A percentile compares a stretch with the other conserved stretches of the same genome.
phyloP scores from a whole-genome alignment of 2,329 filamentous ascomycete species.

The Aspergillus terreus region DNA sequence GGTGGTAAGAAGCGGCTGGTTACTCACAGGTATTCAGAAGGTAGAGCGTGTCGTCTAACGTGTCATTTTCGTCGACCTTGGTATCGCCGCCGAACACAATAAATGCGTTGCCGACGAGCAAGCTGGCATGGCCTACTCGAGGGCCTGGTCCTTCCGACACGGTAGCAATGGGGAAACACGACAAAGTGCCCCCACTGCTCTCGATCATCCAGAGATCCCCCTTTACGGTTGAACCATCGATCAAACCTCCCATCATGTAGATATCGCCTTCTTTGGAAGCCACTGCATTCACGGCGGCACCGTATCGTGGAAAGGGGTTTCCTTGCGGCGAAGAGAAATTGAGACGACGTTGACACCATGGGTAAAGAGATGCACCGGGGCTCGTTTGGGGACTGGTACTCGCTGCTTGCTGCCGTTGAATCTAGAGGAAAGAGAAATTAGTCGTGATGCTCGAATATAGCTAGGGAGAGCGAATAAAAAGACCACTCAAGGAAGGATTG shows the following conservation, averaged over 20 bases:
- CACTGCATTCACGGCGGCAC: conserved; percentile 86
- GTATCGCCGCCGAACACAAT: conserved; percentile 99
- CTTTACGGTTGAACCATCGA: conserved; percentile 92
- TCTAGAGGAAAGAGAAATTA: conserved; percentile 11
- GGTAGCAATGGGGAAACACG: conserved; percentile 87
- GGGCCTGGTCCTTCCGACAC: conserved; percentile 93
- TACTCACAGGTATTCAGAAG: conserved; percentile 92
- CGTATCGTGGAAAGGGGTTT: conserved; percentile 93
- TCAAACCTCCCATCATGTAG: conserved; percentile 94
- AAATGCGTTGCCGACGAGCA: conserved; percentile 96
- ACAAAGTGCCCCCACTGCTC: conserved; percentile 73
- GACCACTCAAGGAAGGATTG: not conserved
- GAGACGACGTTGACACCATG: conserved; percentile 87
- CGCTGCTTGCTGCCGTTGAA: conserved; percentile 49
- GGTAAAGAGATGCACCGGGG: conserved; percentile 79
- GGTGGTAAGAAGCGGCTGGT: not conserved
- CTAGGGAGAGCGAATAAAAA: not conserved
- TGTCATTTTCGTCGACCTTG: conserved; percentile 88
- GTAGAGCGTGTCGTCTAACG: conserved; percentile 92
- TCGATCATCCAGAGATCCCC: conserved; percentile 98
- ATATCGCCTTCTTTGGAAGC: conserved; percentile 96
- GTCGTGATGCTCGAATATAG: not conserved
- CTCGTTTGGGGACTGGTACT: conserved; percentile 52
- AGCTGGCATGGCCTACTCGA: conserved; percentile 86
- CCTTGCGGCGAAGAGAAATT: conserved; percentile 78